Conservation (phyloP, 352 stramenopile genomes). For the Pseudoperonospora humuli region DNA sequence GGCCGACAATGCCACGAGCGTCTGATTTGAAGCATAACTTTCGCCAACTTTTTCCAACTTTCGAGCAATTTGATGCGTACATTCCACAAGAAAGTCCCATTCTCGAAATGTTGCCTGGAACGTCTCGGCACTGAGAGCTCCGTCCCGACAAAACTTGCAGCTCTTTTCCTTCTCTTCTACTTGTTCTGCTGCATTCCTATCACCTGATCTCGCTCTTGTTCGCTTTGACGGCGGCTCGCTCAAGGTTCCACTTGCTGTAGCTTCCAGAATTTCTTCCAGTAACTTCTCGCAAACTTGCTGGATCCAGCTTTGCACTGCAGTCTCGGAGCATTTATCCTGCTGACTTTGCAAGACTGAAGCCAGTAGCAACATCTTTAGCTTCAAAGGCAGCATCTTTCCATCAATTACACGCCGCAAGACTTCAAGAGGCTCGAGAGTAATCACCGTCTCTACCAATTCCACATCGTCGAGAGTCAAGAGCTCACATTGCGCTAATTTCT, state of each 20-base stretch:
- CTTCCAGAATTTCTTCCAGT: slow-evolving; percentile 31
- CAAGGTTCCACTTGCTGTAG: slow-evolving; percentile 10
- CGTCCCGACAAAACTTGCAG: slow-evolving; percentile 24
- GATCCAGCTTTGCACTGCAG: slow-evolving; percentile 18
- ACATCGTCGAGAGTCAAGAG: slow-evolving; percentile 18
- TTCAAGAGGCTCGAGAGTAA: slow-evolving; percentile 10
- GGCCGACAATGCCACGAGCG: slow-evolving; percentile 13
- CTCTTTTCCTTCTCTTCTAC: neutral
- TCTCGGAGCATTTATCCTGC: slow-evolving; percentile 4
- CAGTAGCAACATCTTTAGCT: slow-evolving; percentile 23
- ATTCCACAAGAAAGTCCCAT: slow-evolving; percentile 22
- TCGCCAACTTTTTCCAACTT: slow-evolving; percentile 16
- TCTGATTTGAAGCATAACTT: slow-evolving; percentile 13
- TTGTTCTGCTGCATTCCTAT: neutral
- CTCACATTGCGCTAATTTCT: slow-evolving; percentile 34
- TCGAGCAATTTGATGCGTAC: slow-evolving; percentile 10
- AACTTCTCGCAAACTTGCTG: slow-evolving; percentile 33
- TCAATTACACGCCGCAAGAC: slow-evolving; percentile 17
- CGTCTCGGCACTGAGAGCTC: slow-evolving; percentile 5
- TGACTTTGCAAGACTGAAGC: slow-evolving; percentile 22
- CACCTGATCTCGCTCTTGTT: slow-evolving; percentile 7
- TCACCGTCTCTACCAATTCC: slow-evolving; percentile 15
- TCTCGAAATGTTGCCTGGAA: slow-evolving; percentile 10
- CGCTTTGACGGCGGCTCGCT: slow-evolving; percentile 5
- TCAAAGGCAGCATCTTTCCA: slow-evolving; percentile 19